Base-by-base conservation (phyloP, 352 stramenopile species). In the Phytophthora uliginosa region DNA sequence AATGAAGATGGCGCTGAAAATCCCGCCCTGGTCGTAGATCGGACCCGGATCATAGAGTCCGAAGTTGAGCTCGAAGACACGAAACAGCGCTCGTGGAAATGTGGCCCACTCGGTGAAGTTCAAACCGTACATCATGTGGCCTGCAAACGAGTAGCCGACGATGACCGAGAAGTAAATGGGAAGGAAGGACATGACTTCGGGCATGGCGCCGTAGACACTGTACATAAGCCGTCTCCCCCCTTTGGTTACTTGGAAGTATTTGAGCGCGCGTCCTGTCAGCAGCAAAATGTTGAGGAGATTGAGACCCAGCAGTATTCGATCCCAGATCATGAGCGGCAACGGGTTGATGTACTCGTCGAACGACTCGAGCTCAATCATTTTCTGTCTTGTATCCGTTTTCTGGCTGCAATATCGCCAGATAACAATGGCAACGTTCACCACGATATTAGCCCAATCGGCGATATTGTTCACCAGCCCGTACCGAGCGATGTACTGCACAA, bases 21-120 rank as follows among this genome's bases (percentile, higher is more conserved):
- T 82, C 0, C 85, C 85, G 9, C 83, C 74, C 10, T 84, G 79
- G 45, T 91, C 85, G 64, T 92, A 92, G 54, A 92, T 92, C 10
- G 85, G 75, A 22, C 83, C 85, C 0, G 85, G 85, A 54, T 92
- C 85, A 51, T 92, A 92, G 22, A 92, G 60, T 1, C 85, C 85
- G 42, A 92, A 90, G 63, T 92, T 92, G 58, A 92, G 76, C 68
- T 92, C 85, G 66, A 92, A 92, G 15, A 92, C 85, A 7, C 85
- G 85, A 50, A 92, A 92, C 18, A 91, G 68, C 10, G 85, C 79
- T 12, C 83, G 61, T 2, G 82, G 76, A 55, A 90, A 91, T 48
- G 85, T 91, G 4, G 83, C 80, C 85, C 85, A 91, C 61, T 92
- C 85, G 24, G 74, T 66, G 18, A 89, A 91, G 20, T 74, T 85